Evolutionary conservation across 2,329 filamentous ascomycete species (phyloP).

Genomic region (Arthrobotrys iridis): DNA sequence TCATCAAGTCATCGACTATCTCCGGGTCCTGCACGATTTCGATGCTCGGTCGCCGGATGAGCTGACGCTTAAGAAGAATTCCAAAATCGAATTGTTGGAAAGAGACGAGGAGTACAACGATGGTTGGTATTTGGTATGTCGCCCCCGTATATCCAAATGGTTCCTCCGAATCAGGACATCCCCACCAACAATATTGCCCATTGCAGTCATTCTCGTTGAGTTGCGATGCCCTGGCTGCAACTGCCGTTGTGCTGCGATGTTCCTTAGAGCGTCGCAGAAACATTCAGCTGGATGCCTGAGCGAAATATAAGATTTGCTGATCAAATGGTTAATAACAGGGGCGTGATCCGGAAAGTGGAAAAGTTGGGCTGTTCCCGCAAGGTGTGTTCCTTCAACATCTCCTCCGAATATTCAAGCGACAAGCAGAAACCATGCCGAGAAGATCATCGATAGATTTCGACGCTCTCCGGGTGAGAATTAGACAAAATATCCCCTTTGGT

Average conservation of each 20-base stretch:
- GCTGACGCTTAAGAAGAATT: slow-evolving; percentile 84
- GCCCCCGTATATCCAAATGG: slow-evolving; percentile 15
- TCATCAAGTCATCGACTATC: slow-evolving; percentile 41
- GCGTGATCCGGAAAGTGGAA: slow-evolving; percentile 76
- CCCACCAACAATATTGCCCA: slow-evolving; percentile 36
- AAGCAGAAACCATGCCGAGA: slow-evolving; percentile 30
- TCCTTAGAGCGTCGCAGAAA: slow-evolving; percentile 29
- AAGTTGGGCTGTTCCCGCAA: slow-evolving; percentile 83
- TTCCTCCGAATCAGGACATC: slow-evolving; percentile 34
- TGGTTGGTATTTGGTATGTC: slow-evolving; percentile 76
- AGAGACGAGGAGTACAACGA: slow-evolving; percentile 89
- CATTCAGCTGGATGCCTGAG: slow-evolving; percentile 21
- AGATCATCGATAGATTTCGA: slow-evolving; percentile 52
- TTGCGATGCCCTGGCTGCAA: slow-evolving; percentile 30
- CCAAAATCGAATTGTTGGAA: slow-evolving; percentile 83
- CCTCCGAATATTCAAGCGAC: slow-evolving; percentile 4
- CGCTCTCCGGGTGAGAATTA: slow-evolving; percentile 46
- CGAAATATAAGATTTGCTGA: slow-evolving; percentile 48
- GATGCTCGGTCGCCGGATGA: slow-evolving; percentile 90
- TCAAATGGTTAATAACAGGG: slow-evolving; percentile 62
- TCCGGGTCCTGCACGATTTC: slow-evolving; percentile 74
- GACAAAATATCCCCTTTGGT: slow-evolving; percentile 49
- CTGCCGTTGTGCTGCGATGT: neutral
- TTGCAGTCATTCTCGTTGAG: slow-evolving; percentile 50
- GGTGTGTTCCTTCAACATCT: slow-evolving; percentile 66